Base-by-base conservation (phyloP, 306 rosid species). In the Rubus parviflorus region DNA sequence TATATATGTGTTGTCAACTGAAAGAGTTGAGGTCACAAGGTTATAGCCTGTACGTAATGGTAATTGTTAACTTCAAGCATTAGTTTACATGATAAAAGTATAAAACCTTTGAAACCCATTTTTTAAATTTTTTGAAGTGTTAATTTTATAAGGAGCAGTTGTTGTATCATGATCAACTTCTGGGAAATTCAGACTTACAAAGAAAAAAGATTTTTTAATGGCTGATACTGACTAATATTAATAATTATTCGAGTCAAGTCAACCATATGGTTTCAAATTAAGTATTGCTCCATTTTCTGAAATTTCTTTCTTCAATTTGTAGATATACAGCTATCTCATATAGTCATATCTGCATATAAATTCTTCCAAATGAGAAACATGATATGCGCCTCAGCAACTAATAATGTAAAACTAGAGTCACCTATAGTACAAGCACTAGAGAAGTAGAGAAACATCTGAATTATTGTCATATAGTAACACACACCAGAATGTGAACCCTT, bases 101-200 rank as follows among this genome's bases (percentile, higher is more conserved):
- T n/a, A n/a, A n/a, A n/a, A n/a, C 45, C 46, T 12, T n/a, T 60
- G 15, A 20, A 58, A 35, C 13, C 25, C 67, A 12, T 16, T 11
- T 40, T 2, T 56, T 56, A 10, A 51, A 73, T 40, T 74, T 40
- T 43, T 79, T 46, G 25, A 38, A n/a, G 17, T 9, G 53, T 20
- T 45, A 53, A 45, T 79, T 49, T 64, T 43, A 8, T 67, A 67
- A 22, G 72, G 25, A 41, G 38, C 19, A 75, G 67, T 68, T 25
- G 76, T 41, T 49, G 70, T 30, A 11, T 37, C 61, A 6, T 12
- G 42, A 23, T 80, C 69, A 41, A 6, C 72, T 63, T 81, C 80
- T 25, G 49, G n/a, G 81, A 76, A 81, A 52, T 69, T 63, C 54
- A 6, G n/a, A 17, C 10, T 45, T 43, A 66, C n/a, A 35, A 9